Evolutionary conservation across 306 rosid species (phyloP), one percentile per base, ranked within the genome.

Genomic region (Dalbergia cochinchinensis): DNA sequence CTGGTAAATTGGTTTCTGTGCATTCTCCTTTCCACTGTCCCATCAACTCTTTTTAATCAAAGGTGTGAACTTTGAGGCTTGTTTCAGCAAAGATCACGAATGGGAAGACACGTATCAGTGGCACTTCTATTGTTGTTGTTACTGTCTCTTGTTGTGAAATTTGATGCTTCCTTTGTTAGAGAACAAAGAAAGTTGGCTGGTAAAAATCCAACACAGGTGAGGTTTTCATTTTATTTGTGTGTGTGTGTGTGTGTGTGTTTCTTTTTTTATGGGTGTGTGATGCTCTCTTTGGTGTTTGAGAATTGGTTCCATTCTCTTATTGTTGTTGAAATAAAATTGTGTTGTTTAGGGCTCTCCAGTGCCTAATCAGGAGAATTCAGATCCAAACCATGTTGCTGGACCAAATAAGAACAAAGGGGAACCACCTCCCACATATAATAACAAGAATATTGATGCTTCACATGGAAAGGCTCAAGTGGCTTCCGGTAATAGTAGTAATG

Each of bases 291-390:
- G 45, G 5, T 9, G 69, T 44, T 33, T 26, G 31, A 26, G 37
- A 70, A 42, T 82, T 80, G 42, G 44, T 69, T 79, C 79, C 15
- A n/a, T 84, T 80, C 65, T n/a, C 85, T 83, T 84, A 78, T 69
- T 20, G 37, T 65, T 22, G 78, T 74, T 87, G 14, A 82, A 87
- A 78, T 78, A 26, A 78, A 74, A 80, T 75, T 78, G 41, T 79
- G 4, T 1, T 71, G 50, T 82, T 80, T 78, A 89, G 95, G 89
- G 22, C 78, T 76, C 91, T 65, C 91, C 79, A 22, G 13, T 60
- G 53, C 87, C 87, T 54, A 53, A 33, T 61, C 53, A 37, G 20
- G 73, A 10, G 13, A 76, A 80, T 48, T 26, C 15, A 47, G 78
- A 74, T 83, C 83, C 78, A 45, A 72, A 66, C 3, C 31, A 26